phyloP scores from a whole-genome alignment of 371 early-diverging fungal genomes.

The Lichtheimia ramosa region DNA sequence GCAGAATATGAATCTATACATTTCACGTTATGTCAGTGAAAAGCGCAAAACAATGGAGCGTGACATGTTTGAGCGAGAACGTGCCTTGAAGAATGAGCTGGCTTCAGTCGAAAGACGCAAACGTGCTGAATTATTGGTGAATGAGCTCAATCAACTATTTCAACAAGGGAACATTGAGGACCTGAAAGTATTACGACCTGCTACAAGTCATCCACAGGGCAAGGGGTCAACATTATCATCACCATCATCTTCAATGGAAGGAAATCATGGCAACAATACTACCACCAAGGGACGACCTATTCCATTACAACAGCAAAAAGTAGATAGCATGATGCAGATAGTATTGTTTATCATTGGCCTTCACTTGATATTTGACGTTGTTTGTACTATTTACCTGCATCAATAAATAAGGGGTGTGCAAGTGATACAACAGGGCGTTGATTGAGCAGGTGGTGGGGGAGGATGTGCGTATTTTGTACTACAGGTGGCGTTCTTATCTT shows the following conservation, averaged over 20 bases:
- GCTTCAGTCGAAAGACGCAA: slow-evolving; percentile 14
- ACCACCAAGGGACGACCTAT: not conserved
- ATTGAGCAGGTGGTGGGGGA: no score
- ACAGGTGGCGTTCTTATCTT: slow-evolving; percentile 1
- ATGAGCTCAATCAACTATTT: slow-evolving; percentile 14
- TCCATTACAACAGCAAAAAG: not conserved
- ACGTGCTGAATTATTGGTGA: slow-evolving; percentile 12
- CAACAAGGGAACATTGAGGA: slow-evolving; percentile 12
- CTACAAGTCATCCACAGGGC: not conserved
- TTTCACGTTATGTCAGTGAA: slow-evolving; percentile 27
- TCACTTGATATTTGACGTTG: not conserved
- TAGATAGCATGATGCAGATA: no score
- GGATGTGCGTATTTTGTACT: no score
- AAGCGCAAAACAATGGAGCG: slow-evolving; percentile 18
- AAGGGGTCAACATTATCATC: not conserved
- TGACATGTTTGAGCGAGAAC: slow-evolving; percentile 20
- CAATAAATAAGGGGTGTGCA: not conserved
- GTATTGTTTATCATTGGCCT: not conserved
- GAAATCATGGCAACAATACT: no score
- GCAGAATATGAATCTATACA: slow-evolving; percentile 21
- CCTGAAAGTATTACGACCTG: not conserved
- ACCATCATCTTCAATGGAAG: not conserved
- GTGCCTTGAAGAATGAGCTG: slow-evolving; percentile 11
- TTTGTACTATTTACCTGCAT: not conserved
- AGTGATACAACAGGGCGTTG: no score